Conservation (phyloP, 2,329 filamentous ascomycete genomes). For the Balansia obtecta region DNA sequence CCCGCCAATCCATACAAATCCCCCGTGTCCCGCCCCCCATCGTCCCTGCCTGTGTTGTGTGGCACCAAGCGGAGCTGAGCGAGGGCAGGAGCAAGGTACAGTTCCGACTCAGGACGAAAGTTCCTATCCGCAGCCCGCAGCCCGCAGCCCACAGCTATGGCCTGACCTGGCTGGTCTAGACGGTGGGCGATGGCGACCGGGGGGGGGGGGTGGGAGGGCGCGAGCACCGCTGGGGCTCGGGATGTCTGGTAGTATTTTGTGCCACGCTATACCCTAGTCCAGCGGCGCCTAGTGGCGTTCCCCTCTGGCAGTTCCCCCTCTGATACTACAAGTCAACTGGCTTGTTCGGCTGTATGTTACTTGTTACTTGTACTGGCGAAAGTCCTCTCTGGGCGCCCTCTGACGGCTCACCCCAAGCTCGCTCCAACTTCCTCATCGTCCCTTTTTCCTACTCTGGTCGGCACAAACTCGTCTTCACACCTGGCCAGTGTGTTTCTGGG, state of each 20-base stretch:
- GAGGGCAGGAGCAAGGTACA: neutral
- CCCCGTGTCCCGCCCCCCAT: neutral
- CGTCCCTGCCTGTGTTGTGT: neutral
- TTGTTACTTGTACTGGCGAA: neutral
- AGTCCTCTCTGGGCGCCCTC: neutral
- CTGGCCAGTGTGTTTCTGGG: neutral
- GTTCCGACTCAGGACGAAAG: neutral
- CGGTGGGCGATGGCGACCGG: neutral
- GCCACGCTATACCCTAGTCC: slow-evolving; percentile 8
- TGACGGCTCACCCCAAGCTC: neutral
- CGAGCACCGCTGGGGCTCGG: neutral
- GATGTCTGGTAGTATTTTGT: slow-evolving; percentile 4
- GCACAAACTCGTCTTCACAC: neutral
- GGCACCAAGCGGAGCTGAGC: neutral
- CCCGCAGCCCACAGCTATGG: no score
- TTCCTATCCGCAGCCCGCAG: no score
- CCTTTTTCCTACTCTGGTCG: neutral
- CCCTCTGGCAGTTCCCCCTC: no score
- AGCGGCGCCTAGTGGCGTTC: neutral
- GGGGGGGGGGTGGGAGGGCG: neutral
- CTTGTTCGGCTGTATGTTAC: neutral
- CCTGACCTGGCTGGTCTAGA: neutral
- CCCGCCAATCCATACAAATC: slow-evolving; percentile 2
- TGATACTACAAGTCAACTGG: neutral
- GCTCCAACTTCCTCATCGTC: neutral